These are phyloP conservation scores for Fusarium sp. DNA, from an alignment of 2,329 filamentous ascomycete species.

Conservation along the genomic window DNA sequence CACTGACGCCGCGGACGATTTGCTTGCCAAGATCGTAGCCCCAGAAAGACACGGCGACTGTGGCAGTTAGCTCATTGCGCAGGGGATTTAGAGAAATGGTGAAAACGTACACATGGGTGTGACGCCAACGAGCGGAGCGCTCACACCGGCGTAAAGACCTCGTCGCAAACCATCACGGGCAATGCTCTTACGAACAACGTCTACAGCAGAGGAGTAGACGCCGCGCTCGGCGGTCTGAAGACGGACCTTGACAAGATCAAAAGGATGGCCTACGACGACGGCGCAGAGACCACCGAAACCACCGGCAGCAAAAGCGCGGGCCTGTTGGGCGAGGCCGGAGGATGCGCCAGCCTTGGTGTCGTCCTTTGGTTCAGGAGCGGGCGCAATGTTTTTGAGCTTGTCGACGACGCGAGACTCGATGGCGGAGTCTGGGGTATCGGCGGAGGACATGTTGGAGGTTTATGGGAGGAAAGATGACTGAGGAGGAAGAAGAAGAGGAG, in stretches of 20 bases:
- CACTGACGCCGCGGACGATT: slow-evolving; percentile 79
- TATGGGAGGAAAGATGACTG: slow-evolving; percentile 7
- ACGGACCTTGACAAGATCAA: slow-evolving; percentile 97
- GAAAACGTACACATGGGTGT: slow-evolving; percentile 94
- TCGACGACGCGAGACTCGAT: slow-evolving; percentile 56
- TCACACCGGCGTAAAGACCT: slow-evolving; percentile 97
- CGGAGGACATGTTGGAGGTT: slow-evolving; percentile 44
- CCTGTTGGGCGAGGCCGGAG: slow-evolving; percentile 62
- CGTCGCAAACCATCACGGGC: slow-evolving; percentile 85
- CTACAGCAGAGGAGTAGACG: slow-evolving; percentile 90
- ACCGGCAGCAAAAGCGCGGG: slow-evolving; percentile 89
- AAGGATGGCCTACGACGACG: slow-evolving; percentile 94
- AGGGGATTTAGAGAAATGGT: background rate
- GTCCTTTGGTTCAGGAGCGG: slow-evolving; percentile 60
- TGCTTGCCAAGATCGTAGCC: slow-evolving; percentile 97
- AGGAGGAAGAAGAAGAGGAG: background rate
- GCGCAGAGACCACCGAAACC: slow-evolving; percentile 95
- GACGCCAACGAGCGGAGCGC: slow-evolving; percentile 92
- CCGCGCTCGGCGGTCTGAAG: slow-evolving; percentile 96
- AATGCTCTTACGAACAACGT: slow-evolving; percentile 91
- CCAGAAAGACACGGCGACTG: slow-evolving; percentile 81
- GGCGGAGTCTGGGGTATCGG: slow-evolving; percentile 48
- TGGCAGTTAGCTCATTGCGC: slow-evolving; percentile 8
- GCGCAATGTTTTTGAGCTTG: slow-evolving; percentile 63
- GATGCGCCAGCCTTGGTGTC: slow-evolving; percentile 58